These are phyloP conservation scores for Globisporangium cylindrosporum DNA, from an alignment of 352 stramenopile species.

Conservation along the genomic window DNA sequence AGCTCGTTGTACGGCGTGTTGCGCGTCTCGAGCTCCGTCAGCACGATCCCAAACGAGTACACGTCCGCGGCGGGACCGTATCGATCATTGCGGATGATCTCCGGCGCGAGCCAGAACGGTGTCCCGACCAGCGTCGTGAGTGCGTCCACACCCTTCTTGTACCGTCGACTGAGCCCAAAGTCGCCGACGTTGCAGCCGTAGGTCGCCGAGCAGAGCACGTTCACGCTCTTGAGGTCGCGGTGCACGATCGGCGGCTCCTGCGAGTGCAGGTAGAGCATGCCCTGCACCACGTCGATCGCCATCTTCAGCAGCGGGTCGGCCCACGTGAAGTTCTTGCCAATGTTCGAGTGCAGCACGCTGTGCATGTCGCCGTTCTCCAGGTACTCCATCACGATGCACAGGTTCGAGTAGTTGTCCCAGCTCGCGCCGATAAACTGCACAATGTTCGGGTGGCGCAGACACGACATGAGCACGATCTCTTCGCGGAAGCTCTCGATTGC, in stretches of 20 bases:
- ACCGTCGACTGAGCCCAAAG: slow-evolving; percentile 81
- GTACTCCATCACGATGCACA: slow-evolving; percentile 90
- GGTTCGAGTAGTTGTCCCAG: slow-evolving; percentile 86
- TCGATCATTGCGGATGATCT: slow-evolving; percentile 86
- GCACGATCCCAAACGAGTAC: slow-evolving; percentile 89
- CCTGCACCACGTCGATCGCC: slow-evolving; percentile 79
- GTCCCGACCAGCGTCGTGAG: slow-evolving; percentile 84
- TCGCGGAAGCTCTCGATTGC: slow-evolving; percentile 78
- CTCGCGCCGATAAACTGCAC: slow-evolving; percentile 88
- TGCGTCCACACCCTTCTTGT: slow-evolving; percentile 77
- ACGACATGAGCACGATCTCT: slow-evolving; percentile 86
- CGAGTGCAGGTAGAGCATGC: slow-evolving; percentile 88
- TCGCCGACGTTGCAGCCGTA: slow-evolving; percentile 88
- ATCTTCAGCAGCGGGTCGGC: slow-evolving; percentile 85
- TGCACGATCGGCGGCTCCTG: slow-evolving; percentile 83
- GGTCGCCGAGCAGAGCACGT: slow-evolving; percentile 85
- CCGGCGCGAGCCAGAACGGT: slow-evolving; percentile 84
- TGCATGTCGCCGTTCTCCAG: slow-evolving; percentile 90
- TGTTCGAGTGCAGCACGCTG: slow-evolving; percentile 73
- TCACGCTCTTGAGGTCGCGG: slow-evolving; percentile 87
- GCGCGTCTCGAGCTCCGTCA: slow-evolving; percentile 84
- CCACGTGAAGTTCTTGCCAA: slow-evolving; percentile 84
- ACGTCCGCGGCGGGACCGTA: slow-evolving; percentile 80
- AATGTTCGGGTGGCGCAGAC: slow-evolving; percentile 84
- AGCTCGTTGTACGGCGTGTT: slow-evolving; percentile 82